A percentile compares a stretch with the other conserved stretches of the same genome.
Evolutionary conservation across 768 basidiomycete species (phyloP).

Genomic region (Collybia nuda): DNA sequence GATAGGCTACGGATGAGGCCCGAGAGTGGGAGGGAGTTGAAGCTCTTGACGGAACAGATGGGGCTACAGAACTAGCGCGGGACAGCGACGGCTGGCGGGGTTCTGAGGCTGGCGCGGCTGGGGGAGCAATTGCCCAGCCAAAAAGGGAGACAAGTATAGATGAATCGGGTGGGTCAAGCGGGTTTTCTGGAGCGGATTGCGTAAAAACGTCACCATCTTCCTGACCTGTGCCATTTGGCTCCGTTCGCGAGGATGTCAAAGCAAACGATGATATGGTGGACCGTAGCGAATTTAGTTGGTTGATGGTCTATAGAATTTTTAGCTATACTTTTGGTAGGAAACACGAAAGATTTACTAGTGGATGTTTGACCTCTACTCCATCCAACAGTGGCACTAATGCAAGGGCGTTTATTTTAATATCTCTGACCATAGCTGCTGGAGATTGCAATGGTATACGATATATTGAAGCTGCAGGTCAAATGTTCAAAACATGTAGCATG

Average conservation of each 20-base stretch:
- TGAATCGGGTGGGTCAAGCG: conserved; percentile 31
- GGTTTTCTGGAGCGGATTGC: conserved; percentile 10
- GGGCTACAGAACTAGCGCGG: conserved; percentile 27
- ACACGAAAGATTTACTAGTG: conserved; percentile 52
- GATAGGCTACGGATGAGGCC: conserved; percentile 14
- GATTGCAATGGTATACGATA: conserved; percentile 75
- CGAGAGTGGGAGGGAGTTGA: conserved; percentile 15
- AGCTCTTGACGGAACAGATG: conserved; percentile 36
- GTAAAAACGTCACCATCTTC: conserved; percentile 15
- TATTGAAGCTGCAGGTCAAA: conserved; percentile 49
- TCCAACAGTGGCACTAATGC: conserved; percentile 52
- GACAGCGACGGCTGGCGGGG: conserved; percentile 28
- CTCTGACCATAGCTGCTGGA: conserved; percentile 59
- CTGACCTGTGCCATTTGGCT: neutral
- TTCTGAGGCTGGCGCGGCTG: conserved; percentile 29
- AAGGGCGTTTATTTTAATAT: conserved; percentile 56
- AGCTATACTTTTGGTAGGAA: neutral
- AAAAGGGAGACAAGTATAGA: conserved; percentile 48
- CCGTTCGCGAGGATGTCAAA: conserved; percentile 5
- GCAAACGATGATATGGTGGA: conserved; percentile 41
- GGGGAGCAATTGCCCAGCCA: conserved; percentile 48
- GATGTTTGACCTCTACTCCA: conserved; percentile 65
- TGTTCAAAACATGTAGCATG: neutral
- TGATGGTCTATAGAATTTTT: conserved; percentile 43
- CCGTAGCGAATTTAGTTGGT: conserved; percentile 53